Percentiles rank a stretch among this genome's conserved stretches.
Conservation (phyloP, 2,329 filamentous ascomycete genomes). For the Curvularia spicifera region DNA sequence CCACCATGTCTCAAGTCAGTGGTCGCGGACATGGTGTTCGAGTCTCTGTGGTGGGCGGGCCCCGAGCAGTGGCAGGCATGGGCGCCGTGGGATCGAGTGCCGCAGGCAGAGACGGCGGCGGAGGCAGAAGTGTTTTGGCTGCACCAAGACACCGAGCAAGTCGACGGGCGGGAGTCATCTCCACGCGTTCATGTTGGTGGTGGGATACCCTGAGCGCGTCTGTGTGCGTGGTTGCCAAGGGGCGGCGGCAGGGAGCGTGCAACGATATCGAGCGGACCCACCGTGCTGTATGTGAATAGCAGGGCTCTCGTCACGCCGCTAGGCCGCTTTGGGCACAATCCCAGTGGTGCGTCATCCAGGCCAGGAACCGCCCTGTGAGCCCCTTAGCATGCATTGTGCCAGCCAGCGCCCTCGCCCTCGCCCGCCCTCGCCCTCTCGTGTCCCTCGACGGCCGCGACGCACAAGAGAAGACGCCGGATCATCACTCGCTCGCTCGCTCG, state of each 20-base stretch:
- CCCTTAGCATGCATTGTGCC: slow-evolving; percentile 37
- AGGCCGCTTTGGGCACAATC: slow-evolving; percentile 18
- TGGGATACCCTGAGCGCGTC: no score
- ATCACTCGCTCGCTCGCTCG: no score
- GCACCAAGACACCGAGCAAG: not conserved
- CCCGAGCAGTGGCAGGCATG: not conserved
- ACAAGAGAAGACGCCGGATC: not conserved
- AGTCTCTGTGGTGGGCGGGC: not conserved
- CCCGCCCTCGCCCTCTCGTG: not conserved
- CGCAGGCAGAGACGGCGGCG: no score
- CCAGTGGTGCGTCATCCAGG: slow-evolving; percentile 36
- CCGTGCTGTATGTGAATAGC: not conserved
- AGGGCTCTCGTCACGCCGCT: slow-evolving; percentile 13
- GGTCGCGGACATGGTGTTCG: slow-evolving; percentile 3
- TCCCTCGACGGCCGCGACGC: not conserved
- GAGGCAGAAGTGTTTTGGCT: not conserved
- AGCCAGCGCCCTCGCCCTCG: slow-evolving; percentile 8
- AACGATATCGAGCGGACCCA: slow-evolving; percentile 20
- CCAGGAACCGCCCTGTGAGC: slow-evolving; percentile 40
- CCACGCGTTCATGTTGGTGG: slow-evolving; percentile 2
- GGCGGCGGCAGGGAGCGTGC: slow-evolving; percentile 9
- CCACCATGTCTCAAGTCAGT: slow-evolving; percentile 18
- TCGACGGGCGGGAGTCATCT: not conserved
- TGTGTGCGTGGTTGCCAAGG: not conserved
- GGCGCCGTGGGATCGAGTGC: no score